Base-by-base conservation (phyloP, 129 eudicot species). In the Logfia minima region DNA sequence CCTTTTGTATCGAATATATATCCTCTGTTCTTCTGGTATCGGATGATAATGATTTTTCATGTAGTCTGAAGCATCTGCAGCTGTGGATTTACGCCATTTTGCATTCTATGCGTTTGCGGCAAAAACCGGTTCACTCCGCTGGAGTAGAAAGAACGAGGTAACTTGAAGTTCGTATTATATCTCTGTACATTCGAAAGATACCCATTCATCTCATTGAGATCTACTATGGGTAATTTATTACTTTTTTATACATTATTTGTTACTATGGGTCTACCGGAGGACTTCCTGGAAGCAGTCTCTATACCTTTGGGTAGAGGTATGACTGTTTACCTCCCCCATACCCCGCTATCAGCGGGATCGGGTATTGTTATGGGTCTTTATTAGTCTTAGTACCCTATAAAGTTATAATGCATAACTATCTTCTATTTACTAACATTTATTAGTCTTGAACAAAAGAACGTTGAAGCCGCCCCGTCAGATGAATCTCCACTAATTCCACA, bases 21-120 rank as follows among this genome's bases (percentile, higher is more conserved):
- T 43, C 21, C 51, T 39, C 13, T 6, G 39, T 68, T 52, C 29
- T 41, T 77, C 14, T 58, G 24, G 43, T 60, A 72, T 23, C 51
- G 22, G 52, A 31, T 63, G 45, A 66, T 75, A 78, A 82, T 24
- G 77, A 59, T 66, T 68, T 72, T 58, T 56, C 73, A 56, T 80
- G 72, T 79, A 91, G 97, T 77, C 80, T 63, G 99, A 91, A 74
- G 87, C 85, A 75, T 68, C 91, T 13, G 85, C 80, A 73, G 81
- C 87, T 6, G 88, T 86, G 76, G 96, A 94, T 79, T 81, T 94
- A 81, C 93, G 97, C 70, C 99, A 94, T 83, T 94, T 94, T 87
- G 96, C 96, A 73, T 86, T 94, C 72, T 94, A 86, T 81, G 99
- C 97, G 71, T 91, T 89, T 91, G 97, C 97, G 22, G 99, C 97